Evolutionary conservation across 2,329 filamentous ascomycete genomes (phyloP), one percentile per base, ranked within the genome.

Genomic region (Fusarium haematococcum): DNA sequence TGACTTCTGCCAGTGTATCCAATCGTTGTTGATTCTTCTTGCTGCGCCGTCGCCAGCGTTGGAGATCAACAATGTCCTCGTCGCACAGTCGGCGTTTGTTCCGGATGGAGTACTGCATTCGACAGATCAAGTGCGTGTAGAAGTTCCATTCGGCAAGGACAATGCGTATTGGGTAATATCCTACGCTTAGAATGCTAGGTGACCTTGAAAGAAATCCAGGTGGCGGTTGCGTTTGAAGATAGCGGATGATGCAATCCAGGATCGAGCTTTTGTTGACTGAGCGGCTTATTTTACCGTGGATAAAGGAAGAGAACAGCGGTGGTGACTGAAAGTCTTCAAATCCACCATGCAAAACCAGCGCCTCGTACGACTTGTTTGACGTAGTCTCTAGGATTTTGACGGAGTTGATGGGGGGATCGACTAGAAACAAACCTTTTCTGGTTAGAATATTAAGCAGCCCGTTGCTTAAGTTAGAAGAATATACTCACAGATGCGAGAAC

Each of bases 241-340:
- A 69, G 8, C 59, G 5, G 0, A n/a, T 0, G 0, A 69, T 4
- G 0, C 14, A 64, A 3, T 69, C 30, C 2, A 39, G 8, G 58
- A 65, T 64, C 0, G 35, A 41, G 0, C 6, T 0, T 4, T 16
- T 16, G 25, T 56, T 1, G 10, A 37, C 37, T 0, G n/a, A 20
- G 0, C 7, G n/a, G 6, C 2, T 18, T 0, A 7, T 2, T 5
- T n/a, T 1, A 0, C 9, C 30, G 0, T 3, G 3, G 0, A 1
- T 1, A 2, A 66, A 66, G 0, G 18, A 0, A 0, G 45, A 63
- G 18, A 1, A 0, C 5, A 3, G 20, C 20, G 20, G 20, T 1
- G 43, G 8, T 1, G 35, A 16, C 14, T 20, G 1, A 7, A 67
- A 67, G 6, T 67, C 59, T n/a, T 67, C 57, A 10, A 23, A 25